Evolutionary conservation across 106 monocot genomes (phyloP).

Genomic region (Acorus calamus): DNA sequence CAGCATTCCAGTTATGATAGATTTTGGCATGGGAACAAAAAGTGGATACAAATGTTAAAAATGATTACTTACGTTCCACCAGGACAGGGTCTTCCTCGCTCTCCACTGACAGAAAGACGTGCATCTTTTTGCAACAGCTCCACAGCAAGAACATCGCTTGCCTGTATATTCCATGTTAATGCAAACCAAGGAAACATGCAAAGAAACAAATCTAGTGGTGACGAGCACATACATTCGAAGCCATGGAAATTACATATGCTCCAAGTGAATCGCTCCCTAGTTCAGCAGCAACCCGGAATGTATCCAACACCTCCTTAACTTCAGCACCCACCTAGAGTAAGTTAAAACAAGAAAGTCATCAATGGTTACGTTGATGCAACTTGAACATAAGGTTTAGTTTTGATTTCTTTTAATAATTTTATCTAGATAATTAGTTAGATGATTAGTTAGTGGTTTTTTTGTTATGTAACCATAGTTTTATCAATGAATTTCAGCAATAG

Average conservation of each 20-base stretch:
- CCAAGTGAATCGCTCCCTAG: slow-evolving; percentile 79
- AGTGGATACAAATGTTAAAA: too few species aligned
- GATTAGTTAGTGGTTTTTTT: too few species aligned
- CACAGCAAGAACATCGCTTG: slow-evolving; percentile 88
- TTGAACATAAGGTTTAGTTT: too few species aligned
- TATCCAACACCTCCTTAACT: slow-evolving; percentile 75
- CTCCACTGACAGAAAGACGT: slow-evolving; percentile 64
- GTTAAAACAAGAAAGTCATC: background rate
- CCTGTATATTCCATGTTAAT: slow-evolving; percentile 20
- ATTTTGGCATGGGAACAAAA: too few species aligned
- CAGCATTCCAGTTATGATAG: background rate
- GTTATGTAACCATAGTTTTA: too few species aligned
- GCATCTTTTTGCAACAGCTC: slow-evolving; percentile 91
- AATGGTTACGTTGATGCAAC: too few species aligned
- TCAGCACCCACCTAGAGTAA: slow-evolving; percentile 49
- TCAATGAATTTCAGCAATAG: too few species aligned
- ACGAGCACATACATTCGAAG: slow-evolving; percentile 56
- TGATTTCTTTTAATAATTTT: too few species aligned
- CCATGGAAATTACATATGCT: slow-evolving; percentile 97
- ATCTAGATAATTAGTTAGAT: too few species aligned
- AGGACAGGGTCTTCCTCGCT: slow-evolving; percentile 72
- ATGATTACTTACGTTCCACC: slow-evolving; percentile 68
- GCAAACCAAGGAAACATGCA: too few species aligned
- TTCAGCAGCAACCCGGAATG: slow-evolving; percentile 85
- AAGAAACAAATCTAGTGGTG: too few species aligned